Evolutionary conservation across 2,329 filamentous ascomycete species (phyloP).

Genomic region (Scopulariopsis brevicaulis): DNA sequence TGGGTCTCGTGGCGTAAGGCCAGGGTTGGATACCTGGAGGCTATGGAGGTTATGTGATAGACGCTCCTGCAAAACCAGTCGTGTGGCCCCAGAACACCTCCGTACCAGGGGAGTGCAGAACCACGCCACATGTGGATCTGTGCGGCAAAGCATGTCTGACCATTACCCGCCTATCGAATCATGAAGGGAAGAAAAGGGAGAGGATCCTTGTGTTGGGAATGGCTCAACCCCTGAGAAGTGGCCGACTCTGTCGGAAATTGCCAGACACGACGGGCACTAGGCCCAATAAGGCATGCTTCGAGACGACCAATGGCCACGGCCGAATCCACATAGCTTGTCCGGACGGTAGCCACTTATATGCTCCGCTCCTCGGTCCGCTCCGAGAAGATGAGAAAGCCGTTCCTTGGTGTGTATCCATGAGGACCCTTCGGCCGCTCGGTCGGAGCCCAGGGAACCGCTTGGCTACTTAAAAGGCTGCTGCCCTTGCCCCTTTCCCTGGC

Average conservation of each 20-base stretch:
- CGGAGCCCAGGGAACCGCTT: neutral
- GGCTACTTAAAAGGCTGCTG: neutral
- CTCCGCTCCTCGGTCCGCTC: neutral
- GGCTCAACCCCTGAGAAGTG: no score
- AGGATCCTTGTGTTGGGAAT: no score
- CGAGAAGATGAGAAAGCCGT: neutral
- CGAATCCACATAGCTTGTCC: neutral
- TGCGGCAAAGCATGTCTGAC: no score
- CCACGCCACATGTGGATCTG: no score
- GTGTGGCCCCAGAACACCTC: no score
- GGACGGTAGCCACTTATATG: neutral
- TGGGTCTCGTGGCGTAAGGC: neutral
- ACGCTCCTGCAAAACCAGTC: no score
- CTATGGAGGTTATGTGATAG: no score
- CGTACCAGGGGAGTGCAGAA: no score
- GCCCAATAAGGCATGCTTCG: neutral
- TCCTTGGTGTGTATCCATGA: neutral
- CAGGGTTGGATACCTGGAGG: neutral
- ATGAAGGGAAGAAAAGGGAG: no score
- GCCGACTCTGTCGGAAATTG: no score
- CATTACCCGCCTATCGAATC: no score
- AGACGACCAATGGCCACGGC: neutral
- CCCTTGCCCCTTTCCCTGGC: neutral
- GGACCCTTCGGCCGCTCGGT: neutral
- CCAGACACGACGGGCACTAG: neutral